Base-by-base conservation (phyloP, 768 basidiomycete species). In the Lentinula sp. region DNA sequence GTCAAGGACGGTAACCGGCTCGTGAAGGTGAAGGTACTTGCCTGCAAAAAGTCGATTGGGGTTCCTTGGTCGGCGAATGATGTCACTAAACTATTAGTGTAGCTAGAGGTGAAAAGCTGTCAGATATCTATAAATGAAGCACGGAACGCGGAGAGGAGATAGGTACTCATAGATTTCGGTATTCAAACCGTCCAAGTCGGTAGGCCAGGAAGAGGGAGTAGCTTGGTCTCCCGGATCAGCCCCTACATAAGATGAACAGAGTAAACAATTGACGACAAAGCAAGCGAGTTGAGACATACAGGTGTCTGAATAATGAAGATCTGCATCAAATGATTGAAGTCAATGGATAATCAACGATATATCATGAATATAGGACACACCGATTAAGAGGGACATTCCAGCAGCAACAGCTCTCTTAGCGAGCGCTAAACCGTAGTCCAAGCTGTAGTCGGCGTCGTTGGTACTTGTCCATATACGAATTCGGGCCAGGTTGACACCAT, bases 381-480 rank as follows among this genome's bases (percentile, higher is more conserved):
- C 84, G 9, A 87, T 73, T 41, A 80, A 67, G 15, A 87, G 66
- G 15, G 74, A 72, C 81, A 86, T 78, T 8, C 84, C 84, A 16
- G 81, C 83, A 9, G 81, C 82, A 46, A 74, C 77, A 48, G 82
- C 79, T 12, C 85, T 73, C 70, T 84, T 83, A 8, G 79, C 85
- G 39, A 86, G 70, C 0, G 75, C 75, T 23, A 87, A 72, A 0
- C 77, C 84, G 64, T 85, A 84, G 42, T 67, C 71, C 59, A 84
- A 68, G 64, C 79, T 81, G 66, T 85, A 85, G 23, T 79, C 67
- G 1, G 74, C 67, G 54, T 76, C 74, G 62, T 76, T 76, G n/a
- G 81, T 83, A 62, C 83, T 80, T 0, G 84, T 86, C 86, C 86
- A 87, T 36, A 87, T 70, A 9, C 86, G 75, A 49, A 86, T 81